Conservation (phyloP, 768 basidiomycete species). For the Amanita subjunquillea region DNA sequence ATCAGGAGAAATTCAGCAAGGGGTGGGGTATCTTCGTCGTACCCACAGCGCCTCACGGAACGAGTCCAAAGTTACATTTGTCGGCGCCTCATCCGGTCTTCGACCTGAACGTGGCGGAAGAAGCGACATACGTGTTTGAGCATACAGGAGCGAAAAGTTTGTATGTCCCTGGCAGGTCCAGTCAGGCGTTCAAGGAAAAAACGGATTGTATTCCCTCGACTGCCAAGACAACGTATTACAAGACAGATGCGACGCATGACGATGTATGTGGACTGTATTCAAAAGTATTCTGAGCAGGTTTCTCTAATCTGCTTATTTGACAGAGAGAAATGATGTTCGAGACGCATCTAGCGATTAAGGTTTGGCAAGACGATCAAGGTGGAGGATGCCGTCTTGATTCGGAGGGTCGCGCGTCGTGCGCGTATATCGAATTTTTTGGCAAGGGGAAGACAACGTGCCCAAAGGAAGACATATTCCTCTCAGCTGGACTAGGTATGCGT, state of each 20-base stretch:
- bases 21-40: conserved; percentile 6
- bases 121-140: conserved; percentile 30
- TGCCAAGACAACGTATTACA: conserved; percentile 20
- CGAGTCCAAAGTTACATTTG: conserved; percentile 18
- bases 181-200: conserved; percentile 20
- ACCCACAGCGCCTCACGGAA: background rate
- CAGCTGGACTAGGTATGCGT: conserved; percentile 32
- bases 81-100: conserved; percentile 35
- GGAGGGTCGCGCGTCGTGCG: conserved; percentile 20
- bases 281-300: background rate
- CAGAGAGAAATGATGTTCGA: conserved; percentile 36
- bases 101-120: conserved; percentile 26
- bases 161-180: conserved; percentile 28
- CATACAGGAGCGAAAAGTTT: conserved; percentile 29
- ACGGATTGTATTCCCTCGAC: conserved; percentile 23
- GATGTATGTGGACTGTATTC: conserved; percentile 15
- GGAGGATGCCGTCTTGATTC: conserved; percentile 23
- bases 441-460: conserved; percentile 28
- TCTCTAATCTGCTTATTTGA: background rate
- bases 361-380: conserved; percentile 24
- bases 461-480: conserved; percentile 31
- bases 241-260: conserved; percentile 39
- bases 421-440: conserved; percentile 37
- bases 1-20: background rate
- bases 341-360: conserved; percentile 24